Conservation (phyloP, 306 rosid genomes). For the Canavalia gladiata region DNA sequence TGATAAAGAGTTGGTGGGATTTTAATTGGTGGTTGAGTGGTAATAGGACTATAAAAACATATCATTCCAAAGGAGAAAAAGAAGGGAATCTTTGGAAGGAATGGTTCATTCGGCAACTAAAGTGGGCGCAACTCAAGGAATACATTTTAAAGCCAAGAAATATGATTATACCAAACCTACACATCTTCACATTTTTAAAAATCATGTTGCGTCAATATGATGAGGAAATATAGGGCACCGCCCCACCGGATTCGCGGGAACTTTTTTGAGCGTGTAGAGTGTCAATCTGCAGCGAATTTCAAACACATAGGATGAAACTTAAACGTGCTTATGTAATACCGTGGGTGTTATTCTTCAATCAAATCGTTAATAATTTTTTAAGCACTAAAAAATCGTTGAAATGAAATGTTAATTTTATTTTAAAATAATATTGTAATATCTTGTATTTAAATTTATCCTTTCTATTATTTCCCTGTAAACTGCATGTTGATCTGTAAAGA, state of each 20-base stretch:
- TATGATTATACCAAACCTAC: slow-evolving; percentile 30
- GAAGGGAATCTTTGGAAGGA: slow-evolving; percentile 43
- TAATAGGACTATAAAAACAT: too few relatives aligned
- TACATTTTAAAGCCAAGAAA: slow-evolving; percentile 52
- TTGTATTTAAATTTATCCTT: too few relatives aligned
- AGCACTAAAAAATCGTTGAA: too few relatives aligned
- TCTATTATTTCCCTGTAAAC: too few relatives aligned
- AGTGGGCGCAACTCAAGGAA: slow-evolving; percentile 35
- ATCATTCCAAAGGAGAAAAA: neutral
- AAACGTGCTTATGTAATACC: too few relatives aligned
- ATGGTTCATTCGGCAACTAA: slow-evolving; percentile 38
- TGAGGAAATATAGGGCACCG: neutral
- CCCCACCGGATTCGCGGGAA: neutral
- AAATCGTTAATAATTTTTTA: too few relatives aligned
- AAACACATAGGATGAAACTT: neutral
- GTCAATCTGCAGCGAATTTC: neutral
- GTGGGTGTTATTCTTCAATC: too few relatives aligned
- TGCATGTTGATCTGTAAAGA: too few relatives aligned
- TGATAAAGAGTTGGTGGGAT: slow-evolving; percentile 41
- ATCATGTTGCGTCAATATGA: neutral
- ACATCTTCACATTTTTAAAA: neutral
- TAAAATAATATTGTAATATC: too few relatives aligned
- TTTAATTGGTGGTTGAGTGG: neutral
- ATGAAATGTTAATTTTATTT: too few relatives aligned
- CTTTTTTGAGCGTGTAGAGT: neutral